Percentiles rank a stretch among this genome's conserved stretches.
Evolutionary conservation across 768 basidiomycete species (phyloP).

Genomic region (Termitomyces titanicus): DNA sequence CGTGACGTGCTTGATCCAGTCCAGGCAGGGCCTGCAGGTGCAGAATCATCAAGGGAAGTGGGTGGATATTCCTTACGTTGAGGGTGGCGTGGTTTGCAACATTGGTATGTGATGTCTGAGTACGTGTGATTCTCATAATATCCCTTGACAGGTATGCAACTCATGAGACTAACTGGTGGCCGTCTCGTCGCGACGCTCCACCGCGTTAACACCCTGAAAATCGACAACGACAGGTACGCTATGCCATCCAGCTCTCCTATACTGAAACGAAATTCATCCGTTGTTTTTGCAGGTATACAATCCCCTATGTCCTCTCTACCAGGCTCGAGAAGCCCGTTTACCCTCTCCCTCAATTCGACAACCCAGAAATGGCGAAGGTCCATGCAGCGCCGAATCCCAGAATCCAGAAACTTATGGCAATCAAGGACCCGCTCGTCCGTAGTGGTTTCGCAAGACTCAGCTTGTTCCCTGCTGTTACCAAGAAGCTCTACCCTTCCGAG

Average conservation of each 20-base stretch:
- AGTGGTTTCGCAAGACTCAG: conserved; percentile 26
- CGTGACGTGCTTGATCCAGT: conserved; percentile 27
- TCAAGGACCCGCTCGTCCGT: conserved; percentile 20
- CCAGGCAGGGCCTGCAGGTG: conserved; percentile 23
- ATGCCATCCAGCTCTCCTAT: not conserved
- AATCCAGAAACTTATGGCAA: conserved; percentile 20
- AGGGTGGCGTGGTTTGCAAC: conserved; percentile 28
- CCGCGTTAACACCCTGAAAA: conserved; percentile 28
- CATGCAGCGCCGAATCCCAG: conserved; percentile 22
- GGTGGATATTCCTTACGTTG: conserved; percentile 26
- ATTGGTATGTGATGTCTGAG: conserved; percentile 18
- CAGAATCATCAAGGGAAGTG: conserved; percentile 25
- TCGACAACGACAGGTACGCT: conserved; percentile 22
- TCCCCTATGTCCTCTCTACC: conserved; percentile 27
- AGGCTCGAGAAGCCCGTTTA: conserved; percentile 21
- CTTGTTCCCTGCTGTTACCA: conserved; percentile 20
- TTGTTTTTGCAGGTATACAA: conserved; percentile 18
- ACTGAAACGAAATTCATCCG: not conserved
- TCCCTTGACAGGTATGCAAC: conserved; percentile 20
- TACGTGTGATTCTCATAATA: not conserved
- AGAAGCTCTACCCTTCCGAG: conserved; percentile 1
- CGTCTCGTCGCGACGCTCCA: conserved; percentile 26
- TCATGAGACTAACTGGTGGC: conserved; percentile 25
- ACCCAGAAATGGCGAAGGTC: conserved; percentile 17
- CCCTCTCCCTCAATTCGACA: conserved; percentile 22